Conservation (phyloP, 148 eudicot genomes). For the Dianthus caryophyllus region DNA sequence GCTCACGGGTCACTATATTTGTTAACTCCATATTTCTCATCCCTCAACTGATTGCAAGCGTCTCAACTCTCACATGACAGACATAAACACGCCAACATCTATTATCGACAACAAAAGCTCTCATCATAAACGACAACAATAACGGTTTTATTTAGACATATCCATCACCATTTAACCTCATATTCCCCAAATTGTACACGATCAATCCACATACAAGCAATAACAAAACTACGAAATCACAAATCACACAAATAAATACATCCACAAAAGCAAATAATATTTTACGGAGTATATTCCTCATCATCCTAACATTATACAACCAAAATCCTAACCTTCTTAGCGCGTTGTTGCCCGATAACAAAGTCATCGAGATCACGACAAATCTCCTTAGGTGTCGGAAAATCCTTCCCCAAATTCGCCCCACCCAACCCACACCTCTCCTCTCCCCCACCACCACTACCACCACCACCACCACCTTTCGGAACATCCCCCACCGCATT, state of each 20-base stretch:
- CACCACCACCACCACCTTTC: conserved; percentile 15
- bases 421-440: conserved; percentile 42
- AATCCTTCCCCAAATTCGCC: conserved; percentile 48
- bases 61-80: not conserved
- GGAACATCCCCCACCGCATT: conserved; percentile 16
- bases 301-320: not conserved
- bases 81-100: not conserved
- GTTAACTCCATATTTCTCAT: too few species aligned
- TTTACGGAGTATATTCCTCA: too few species aligned
- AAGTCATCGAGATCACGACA: conserved; percentile 59
- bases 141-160: not conserved
- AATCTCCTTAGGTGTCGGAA: conserved; percentile 84
- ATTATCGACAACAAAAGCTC: not conserved
- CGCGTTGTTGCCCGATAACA: conserved; percentile 81
- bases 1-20: not conserved
- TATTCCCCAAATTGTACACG: not conserved
- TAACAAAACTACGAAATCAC: conserved; percentile 1
- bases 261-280: too few species aligned
- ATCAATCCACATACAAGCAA: not conserved
- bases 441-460: conserved; percentile 24
- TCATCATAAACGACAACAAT: not conserved
- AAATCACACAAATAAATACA: not conserved
- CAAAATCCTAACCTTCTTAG: conserved; percentile 30
- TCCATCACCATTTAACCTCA: not conserved
- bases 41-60: too few species aligned